Evolutionary conservation across 176 grass and related monocot genomes (phyloP).

Genomic region (Leersia perrieri): DNA sequence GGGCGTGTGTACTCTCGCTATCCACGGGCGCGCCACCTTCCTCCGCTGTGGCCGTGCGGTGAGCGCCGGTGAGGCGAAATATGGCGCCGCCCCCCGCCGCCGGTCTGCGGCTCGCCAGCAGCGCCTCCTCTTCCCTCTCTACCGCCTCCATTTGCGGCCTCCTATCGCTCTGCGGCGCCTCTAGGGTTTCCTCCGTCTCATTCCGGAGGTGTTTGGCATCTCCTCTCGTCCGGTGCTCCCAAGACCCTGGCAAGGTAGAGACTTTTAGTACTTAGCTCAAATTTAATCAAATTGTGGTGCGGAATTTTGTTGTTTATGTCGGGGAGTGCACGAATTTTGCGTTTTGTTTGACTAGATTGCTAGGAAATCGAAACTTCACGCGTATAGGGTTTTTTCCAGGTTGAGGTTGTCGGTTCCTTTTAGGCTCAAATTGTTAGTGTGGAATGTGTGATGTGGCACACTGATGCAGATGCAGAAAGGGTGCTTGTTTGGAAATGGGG

Average conservation of each 20-base stretch:
- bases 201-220: not conserved
- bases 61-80: not conserved
- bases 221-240: slow-evolving; percentile 17
- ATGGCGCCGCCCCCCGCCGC: slow-evolving; percentile 4
- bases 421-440: not conserved
- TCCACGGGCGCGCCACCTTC: not conserved
- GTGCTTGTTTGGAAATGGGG: not conserved
- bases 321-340: not conserved
- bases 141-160: not conserved
- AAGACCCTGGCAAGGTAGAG: slow-evolving; percentile 24
- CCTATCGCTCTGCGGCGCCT: not conserved
- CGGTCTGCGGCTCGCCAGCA: not conserved
- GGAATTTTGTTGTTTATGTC: too few species aligned
- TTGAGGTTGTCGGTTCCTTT: not conserved
- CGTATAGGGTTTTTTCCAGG: not conserved
- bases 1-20: too few species aligned
- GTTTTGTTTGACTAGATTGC: slow-evolving; percentile 10
- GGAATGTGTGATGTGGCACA: not conserved
- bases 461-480: not conserved
- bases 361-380: not conserved
- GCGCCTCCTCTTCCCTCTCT: not conserved
- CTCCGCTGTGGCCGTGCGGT: too few species aligned
- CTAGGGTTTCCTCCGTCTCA: slow-evolving; percentile 28
- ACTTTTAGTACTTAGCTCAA: not conserved
- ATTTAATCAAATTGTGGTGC: not conserved